Conservation (phyloP, 2,329 filamentous ascomycete genomes). For the Sarocladium brachiariae region DNA sequence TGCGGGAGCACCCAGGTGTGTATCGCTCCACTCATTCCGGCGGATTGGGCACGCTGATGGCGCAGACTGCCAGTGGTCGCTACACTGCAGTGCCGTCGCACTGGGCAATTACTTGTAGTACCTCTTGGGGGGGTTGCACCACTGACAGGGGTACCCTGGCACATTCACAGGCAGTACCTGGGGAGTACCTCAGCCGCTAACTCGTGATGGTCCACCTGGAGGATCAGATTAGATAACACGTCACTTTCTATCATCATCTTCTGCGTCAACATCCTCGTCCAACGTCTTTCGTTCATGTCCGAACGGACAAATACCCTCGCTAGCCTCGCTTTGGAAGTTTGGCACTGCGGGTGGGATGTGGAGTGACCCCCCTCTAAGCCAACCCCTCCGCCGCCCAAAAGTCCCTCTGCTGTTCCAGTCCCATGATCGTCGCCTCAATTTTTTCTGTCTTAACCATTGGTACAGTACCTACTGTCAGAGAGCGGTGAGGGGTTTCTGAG, state of each 20-base stretch:
- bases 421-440: too few relatives aligned
- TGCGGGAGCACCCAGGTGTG: neutral
- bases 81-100: too few relatives aligned
- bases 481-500: conserved; percentile 1
- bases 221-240: conserved; percentile 10
- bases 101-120: too few relatives aligned
- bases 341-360: neutral
- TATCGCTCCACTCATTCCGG: neutral
- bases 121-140: too few relatives aligned
- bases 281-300: neutral
- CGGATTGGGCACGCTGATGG: neutral
- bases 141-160: too few relatives aligned
- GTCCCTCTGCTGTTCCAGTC: neutral
- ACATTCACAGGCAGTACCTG: neutral
- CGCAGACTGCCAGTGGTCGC: neutral
- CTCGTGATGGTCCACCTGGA: neutral
- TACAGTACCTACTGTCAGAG: neutral
- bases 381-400: neutral
- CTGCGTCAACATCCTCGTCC: neutral
- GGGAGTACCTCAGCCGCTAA: neutral
- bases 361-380: neutral
- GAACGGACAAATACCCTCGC: neutral
- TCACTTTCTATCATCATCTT: conserved; percentile 6
- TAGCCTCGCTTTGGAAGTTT: neutral
- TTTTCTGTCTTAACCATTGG: neutral